Evolutionary conservation across 2,329 filamentous ascomycete genomes (phyloP).

Genomic region (Curvularia spicifera): DNA sequence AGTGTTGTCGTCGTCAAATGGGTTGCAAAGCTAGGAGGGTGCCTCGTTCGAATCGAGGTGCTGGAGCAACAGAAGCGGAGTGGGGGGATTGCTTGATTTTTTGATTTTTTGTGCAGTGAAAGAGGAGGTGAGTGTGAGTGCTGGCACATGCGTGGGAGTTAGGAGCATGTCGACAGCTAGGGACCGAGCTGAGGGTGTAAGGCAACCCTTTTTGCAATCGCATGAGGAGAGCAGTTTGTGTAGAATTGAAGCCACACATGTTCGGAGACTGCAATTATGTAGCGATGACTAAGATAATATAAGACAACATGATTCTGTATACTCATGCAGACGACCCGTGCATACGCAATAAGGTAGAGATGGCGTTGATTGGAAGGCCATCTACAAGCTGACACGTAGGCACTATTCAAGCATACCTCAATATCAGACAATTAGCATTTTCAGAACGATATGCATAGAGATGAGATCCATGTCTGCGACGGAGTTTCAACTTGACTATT

Average conservation of each 20-base stretch:
- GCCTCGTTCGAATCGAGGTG: too few species aligned
- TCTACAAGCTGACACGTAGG: not conserved
- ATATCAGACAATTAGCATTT: not conserved
- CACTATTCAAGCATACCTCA: not conserved
- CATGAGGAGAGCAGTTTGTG: too few species aligned
- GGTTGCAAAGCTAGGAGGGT: too few species aligned
- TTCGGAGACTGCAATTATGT: too few species aligned
- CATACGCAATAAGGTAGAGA: not conserved
- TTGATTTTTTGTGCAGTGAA: not conserved
- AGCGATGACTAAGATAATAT: too few species aligned
- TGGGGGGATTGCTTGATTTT: not conserved
- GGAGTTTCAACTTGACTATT: not conserved
- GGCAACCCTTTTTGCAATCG: too few species aligned
- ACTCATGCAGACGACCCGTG: not conserved
- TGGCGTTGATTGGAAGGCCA: not conserved
- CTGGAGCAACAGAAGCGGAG: not conserved
- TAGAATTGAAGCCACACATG: too few species aligned
- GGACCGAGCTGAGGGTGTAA: too few species aligned
- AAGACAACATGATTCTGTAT: too few species aligned
- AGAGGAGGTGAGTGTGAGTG: not conserved
- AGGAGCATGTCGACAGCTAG: too few species aligned
- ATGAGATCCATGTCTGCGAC: not conserved
- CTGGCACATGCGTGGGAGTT: too few species aligned
- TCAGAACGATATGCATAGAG: not conserved
- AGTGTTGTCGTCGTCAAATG: too few species aligned